phyloP scores from a whole-genome alignment of 106 monocot species.

The Dioscorea dumetorum region DNA sequence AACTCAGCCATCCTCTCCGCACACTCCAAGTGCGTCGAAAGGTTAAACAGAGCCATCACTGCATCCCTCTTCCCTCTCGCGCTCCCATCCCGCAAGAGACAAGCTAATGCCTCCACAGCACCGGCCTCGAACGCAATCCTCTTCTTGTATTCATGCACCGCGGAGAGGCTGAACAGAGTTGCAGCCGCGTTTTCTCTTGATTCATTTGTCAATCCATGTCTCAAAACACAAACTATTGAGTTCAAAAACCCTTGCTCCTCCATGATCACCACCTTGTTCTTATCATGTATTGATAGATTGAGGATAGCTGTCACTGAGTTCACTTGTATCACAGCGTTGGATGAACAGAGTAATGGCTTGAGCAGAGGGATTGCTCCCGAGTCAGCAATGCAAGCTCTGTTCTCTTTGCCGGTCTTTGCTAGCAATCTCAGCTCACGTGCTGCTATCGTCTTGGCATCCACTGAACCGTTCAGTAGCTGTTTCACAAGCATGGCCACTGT shows the following conservation, averaged over 20 bases:
- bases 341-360: slow-evolving; percentile 22
- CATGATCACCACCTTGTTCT: slow-evolving; percentile 43
- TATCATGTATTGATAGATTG: slow-evolving; percentile 48
- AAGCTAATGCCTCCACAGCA: slow-evolving; percentile 37
- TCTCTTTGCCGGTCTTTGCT: slow-evolving; percentile 52
- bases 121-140: slow-evolving; percentile 43
- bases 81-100: slow-evolving; percentile 40
- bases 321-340: slow-evolving; percentile 36
- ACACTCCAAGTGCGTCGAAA: slow-evolving; percentile 46
- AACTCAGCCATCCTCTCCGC: slow-evolving; percentile 39
- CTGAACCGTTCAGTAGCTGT: slow-evolving; percentile 25
- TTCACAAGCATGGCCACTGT: slow-evolving; percentile 32
- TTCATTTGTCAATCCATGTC: slow-evolving; percentile 42
- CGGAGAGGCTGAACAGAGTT: slow-evolving; percentile 66
- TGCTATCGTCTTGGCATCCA: slow-evolving; percentile 26
- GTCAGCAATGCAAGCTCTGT: slow-evolving; percentile 45
- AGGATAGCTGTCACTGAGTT: slow-evolving; percentile 57
- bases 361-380: slow-evolving; percentile 53
- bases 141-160: slow-evolving; percentile 64
- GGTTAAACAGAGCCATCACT: slow-evolving; percentile 65
- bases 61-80: slow-evolving; percentile 71
- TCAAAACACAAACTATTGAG: slow-evolving; percentile 46
- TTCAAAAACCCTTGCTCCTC: slow-evolving; percentile 52
- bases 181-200: slow-evolving; percentile 81
- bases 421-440: slow-evolving; percentile 51